These are phyloP conservation scores for Persicaria maculosa DNA, from an alignment of 148 eudicot genomes.

Conservation along the genomic window DNA sequence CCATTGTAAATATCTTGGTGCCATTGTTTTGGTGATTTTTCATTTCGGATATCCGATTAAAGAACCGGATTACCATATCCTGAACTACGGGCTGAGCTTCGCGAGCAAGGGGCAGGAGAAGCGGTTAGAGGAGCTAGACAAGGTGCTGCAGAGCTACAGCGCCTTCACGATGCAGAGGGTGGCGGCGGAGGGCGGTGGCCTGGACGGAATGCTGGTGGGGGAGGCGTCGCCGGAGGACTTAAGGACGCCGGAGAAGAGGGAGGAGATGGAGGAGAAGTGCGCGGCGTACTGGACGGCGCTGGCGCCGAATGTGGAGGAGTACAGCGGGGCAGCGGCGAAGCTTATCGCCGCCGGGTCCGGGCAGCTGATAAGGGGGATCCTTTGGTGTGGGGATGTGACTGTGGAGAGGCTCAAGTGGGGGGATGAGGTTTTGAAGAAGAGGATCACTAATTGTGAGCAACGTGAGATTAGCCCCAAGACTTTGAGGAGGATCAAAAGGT, in stretches of 20 bases:
- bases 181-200: constrained; percentile 28
- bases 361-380: constrained; percentile 74
- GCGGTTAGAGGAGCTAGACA: constrained; percentile 45
- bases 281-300: constrained; percentile 87
- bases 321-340: constrained; percentile 62
- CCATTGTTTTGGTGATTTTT: too few species aligned
- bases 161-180: constrained; percentile 51
- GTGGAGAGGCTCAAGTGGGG: constrained; percentile 80
- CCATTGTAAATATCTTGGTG: too few species aligned
- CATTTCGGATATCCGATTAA: too few species aligned
- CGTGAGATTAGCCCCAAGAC: constrained; percentile 51
- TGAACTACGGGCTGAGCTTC: constrained; percentile 68
- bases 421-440: constrained; percentile 53
- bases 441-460: constrained; percentile 35
- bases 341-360: constrained; percentile 75
- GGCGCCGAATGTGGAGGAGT: constrained; percentile 94
- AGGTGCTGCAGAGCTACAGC: constrained; percentile 36
- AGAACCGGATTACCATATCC: constrained; percentile 4
- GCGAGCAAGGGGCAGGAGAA: constrained; percentile 53
- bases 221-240: constrained; percentile 47
- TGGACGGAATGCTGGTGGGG: constrained; percentile 36
- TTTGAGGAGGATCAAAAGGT: constrained; percentile 70
- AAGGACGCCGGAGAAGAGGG: constrained; percentile 40
- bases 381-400: constrained; percentile 99
- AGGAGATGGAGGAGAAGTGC: constrained; percentile 54